Evolutionary conservation across 257 asterid species (phyloP).

Genomic region (Forsythia viridissima): DNA sequence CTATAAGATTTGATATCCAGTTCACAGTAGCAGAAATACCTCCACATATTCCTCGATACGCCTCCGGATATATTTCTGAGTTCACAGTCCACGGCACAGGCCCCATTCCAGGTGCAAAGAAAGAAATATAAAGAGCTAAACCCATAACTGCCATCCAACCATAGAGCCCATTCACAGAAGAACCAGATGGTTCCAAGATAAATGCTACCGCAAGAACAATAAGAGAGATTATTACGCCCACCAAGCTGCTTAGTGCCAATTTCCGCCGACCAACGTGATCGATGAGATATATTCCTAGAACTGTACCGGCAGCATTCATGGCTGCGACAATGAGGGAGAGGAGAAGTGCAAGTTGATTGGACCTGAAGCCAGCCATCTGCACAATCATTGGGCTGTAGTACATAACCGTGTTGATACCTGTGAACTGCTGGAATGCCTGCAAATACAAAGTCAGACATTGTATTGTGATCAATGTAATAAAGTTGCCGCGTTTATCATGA

Average conservation of each 20-base stretch:
- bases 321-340: constrained; percentile 71
- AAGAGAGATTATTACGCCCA: constrained; percentile 75
- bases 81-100: constrained; percentile 95
- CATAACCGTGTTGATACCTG: constrained; percentile 94
- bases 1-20: constrained; percentile 85
- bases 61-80: constrained; percentile 87
- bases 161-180: constrained; percentile 31
- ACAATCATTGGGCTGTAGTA: constrained; percentile 91
- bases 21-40: constrained; percentile 98
- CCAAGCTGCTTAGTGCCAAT: constrained; percentile 74
- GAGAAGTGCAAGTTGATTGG: constrained; percentile 83
- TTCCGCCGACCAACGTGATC: constrained; percentile 78
- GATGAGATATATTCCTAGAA: constrained; percentile 80
- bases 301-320: constrained; percentile 76
- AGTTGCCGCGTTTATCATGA: not conserved
- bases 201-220: constrained; percentile 63
- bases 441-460: constrained; percentile 16
- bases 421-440: constrained; percentile 95
- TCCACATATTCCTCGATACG: constrained; percentile 80
- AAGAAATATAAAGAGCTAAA: constrained; percentile 71
- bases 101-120: constrained; percentile 93
- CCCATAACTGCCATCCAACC: constrained; percentile 90
- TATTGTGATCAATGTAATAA: not conserved
- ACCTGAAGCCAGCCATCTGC: constrained; percentile 92
- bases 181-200: constrained; percentile 41